A percentile compares a stretch with the other conserved stretches of the same genome.
phyloP scores from a whole-genome alignment of 1,284 basidiomycete genomes.

The Ustilago trichophora region DNA sequence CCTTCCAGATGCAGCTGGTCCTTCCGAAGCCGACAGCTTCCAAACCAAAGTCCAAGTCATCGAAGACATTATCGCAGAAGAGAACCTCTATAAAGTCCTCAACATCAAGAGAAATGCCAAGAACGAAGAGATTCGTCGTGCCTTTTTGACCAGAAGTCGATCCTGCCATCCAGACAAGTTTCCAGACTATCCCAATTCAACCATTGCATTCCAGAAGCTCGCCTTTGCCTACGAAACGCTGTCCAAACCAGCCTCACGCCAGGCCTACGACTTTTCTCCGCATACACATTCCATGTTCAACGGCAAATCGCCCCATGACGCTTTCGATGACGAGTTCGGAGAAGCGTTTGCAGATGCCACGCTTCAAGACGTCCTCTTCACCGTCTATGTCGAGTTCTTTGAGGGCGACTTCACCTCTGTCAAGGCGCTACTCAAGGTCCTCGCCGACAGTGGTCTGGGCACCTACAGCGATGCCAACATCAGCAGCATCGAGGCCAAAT shows the following conservation, averaged over 20 bases:
- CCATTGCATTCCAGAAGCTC: slow-evolving; percentile 83
- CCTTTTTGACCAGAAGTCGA: slow-evolving; percentile 78
- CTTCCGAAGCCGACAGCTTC: slow-evolving; percentile 11
- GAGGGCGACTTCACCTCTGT: slow-evolving; percentile 75
- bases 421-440: slow-evolving; percentile 70
- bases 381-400: slow-evolving; percentile 81
- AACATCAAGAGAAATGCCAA: slow-evolving; percentile 72
- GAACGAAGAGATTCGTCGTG: slow-evolving; percentile 77
- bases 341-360: slow-evolving; percentile 46
- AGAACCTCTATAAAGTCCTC: slow-evolving; percentile 78
- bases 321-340: slow-evolving; percentile 47
- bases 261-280: slow-evolving; percentile 74
- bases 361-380: slow-evolving; percentile 76
- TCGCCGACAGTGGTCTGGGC: slow-evolving; percentile 62
- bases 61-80: slow-evolving; percentile 50
- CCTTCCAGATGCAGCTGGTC: neutral
- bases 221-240: slow-evolving; percentile 83
- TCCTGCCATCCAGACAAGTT: slow-evolving; percentile 88
- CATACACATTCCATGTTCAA: slow-evolving; percentile 45
- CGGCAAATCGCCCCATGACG: slow-evolving; percentile 37
- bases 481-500: slow-evolving; percentile 66
- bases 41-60: slow-evolving; percentile 45
- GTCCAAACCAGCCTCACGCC: slow-evolving; percentile 75
- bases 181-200: slow-evolving; percentile 76
- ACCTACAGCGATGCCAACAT: slow-evolving; percentile 65